Conservation (phyloP, 2,329 filamentous ascomycete species). For the Plenodomus lindquistii region DNA sequence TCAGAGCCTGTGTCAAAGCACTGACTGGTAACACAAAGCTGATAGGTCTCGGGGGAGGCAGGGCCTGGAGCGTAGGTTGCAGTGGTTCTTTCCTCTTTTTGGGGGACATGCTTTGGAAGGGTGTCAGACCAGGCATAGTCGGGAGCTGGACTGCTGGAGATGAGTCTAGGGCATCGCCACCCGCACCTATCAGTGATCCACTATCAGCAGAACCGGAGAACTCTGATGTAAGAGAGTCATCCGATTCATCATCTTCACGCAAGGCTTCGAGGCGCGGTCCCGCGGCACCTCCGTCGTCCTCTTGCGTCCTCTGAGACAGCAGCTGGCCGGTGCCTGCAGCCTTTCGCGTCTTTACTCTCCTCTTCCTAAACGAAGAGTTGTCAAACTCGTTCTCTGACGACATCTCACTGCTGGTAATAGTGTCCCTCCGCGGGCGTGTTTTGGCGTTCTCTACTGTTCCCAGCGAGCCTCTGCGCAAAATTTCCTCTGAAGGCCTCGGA, state of each 20-base stretch:
- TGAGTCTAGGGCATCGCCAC: conserved; percentile 62
- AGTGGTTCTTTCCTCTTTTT: conserved; percentile 59
- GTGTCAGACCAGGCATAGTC: conserved; percentile 49
- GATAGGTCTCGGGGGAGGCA: conserved; percentile 73
- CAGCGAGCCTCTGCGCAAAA: conserved; percentile 64
- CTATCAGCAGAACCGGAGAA: conserved; percentile 60
- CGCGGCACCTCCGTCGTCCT: conserved; percentile 49
- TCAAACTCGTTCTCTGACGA: conserved; percentile 83
- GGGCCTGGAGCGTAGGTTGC: conserved; percentile 60
- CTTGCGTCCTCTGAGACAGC: conserved; percentile 57
- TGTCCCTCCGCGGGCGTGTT: conserved; percentile 71
- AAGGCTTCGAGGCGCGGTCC: conserved; percentile 44
- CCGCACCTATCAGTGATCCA: conserved; percentile 69
- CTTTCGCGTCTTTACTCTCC: conserved; percentile 64
- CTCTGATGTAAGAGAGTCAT: conserved; percentile 45
- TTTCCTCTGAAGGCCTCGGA: conserved; percentile 49
- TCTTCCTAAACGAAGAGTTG: conserved; percentile 65
- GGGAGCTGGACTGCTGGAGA: conserved; percentile 52
- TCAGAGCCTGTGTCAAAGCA: conserved; percentile 71
- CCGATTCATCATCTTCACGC: conserved; percentile 46
- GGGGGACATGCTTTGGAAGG: conserved; percentile 58
- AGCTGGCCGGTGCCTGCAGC: conserved; percentile 58
- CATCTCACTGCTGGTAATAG: conserved; percentile 79
- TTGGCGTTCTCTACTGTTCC: conserved; percentile 71
- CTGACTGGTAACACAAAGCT: conserved; percentile 73